Conservation (phyloP, 225 moss, liverwort and hornwort genomes). For the Polytrichum commune region DNA sequence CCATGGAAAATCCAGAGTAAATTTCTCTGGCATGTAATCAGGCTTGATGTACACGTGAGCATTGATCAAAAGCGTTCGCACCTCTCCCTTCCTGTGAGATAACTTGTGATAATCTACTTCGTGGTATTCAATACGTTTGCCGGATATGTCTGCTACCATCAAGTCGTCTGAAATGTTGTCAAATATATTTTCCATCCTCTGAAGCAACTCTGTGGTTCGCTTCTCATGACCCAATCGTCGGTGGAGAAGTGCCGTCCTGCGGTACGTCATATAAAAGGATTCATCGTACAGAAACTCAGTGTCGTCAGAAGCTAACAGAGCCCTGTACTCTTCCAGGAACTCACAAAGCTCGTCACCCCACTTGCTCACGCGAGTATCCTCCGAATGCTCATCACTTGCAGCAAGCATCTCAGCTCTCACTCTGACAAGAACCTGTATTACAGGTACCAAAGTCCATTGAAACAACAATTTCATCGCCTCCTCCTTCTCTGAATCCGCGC, state of each 20-base stretch:
- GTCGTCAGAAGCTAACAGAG: conserved; percentile 1
- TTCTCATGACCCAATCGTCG: background rate
- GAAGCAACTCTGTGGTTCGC: conserved; percentile 4
- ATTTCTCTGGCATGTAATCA: too few species aligned
- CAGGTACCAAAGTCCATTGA: background rate
- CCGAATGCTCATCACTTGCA: background rate
- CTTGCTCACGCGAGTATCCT: background rate
- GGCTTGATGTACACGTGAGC: too few species aligned
- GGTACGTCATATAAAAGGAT: background rate
- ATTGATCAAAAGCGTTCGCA: background rate
- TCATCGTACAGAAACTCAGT: conserved; percentile 12
- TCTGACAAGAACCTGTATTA: background rate
- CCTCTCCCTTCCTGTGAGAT: background rate
- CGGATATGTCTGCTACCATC: background rate
- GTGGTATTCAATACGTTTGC: background rate
- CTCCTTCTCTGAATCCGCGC: background rate
- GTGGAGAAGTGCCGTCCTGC: background rate
- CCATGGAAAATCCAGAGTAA: too few species aligned
- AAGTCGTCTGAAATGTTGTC: background rate
- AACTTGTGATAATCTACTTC: background rate
- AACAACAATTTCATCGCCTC: conserved; percentile 18
- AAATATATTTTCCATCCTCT: background rate
- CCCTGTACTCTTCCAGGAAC: conserved; percentile 13
- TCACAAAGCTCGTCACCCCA: conserved; percentile 11
- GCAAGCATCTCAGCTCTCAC: background rate